phyloP scores from a whole-genome alignment of 805 yeast genomes.

The Tetrapisispora taiwanensis region DNA sequence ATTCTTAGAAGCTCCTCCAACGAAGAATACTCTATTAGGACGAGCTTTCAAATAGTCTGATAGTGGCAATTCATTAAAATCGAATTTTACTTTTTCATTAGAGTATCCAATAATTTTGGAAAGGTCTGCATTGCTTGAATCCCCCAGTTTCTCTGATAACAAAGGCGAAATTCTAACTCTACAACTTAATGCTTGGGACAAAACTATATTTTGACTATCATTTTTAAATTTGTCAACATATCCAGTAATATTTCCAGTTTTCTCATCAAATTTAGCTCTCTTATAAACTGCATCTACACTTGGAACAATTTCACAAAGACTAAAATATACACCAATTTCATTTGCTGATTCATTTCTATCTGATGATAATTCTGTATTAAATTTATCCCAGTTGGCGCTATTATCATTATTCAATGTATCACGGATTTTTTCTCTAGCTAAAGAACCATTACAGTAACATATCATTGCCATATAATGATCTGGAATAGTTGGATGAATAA shows the following conservation, averaged over 20 bases:
- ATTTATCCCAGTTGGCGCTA: constrained; percentile 46
- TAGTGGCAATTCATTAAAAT: constrained; percentile 23
- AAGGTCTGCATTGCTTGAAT: not conserved
- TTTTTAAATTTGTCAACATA: constrained; percentile 34
- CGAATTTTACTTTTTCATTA: constrained; percentile 24
- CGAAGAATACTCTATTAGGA: constrained; percentile 68
- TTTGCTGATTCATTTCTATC: constrained; percentile 32
- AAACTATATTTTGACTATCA: constrained; percentile 75
- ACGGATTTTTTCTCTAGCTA: constrained; percentile 72
- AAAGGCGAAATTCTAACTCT: constrained; percentile 71
- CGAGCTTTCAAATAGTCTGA: constrained; percentile 27
- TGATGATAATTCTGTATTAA: constrained; percentile 37
- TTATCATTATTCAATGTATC: constrained; percentile 36
- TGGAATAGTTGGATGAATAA: constrained; percentile 74
- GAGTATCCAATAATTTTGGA: not conserved
- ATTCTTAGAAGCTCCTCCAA: constrained; percentile 82
- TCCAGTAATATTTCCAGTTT: constrained; percentile 21
- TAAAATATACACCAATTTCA: constrained; percentile 72
- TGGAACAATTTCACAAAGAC: constrained; percentile 86
- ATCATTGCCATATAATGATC: constrained; percentile 87
- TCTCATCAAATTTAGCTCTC: constrained; percentile 35
- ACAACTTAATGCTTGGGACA: constrained; percentile 79
- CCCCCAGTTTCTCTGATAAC: constrained; percentile 33
- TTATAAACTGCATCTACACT: constrained; percentile 57
- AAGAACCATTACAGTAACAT: constrained; percentile 83